Evolutionary conservation across 1,139 yeast species (phyloP).

Genomic region (Geotrichum cucujoidarum): DNA sequence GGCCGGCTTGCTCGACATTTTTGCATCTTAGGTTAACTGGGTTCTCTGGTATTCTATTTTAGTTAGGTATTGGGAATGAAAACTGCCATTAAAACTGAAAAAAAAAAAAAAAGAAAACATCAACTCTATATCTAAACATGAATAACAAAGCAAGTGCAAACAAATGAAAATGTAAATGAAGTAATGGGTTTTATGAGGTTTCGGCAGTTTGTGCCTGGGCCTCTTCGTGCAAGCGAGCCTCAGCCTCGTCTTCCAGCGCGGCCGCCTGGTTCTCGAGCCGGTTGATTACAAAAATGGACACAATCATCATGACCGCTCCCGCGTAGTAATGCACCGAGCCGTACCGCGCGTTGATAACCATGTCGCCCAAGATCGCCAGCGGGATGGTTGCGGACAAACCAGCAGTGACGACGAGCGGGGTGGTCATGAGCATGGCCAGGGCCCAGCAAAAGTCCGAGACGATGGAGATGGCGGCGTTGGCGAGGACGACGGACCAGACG

Average conservation of each 20-base stretch:
- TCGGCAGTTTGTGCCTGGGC: no score
- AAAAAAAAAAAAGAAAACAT: background rate
- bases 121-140: no score
- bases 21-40: background rate
- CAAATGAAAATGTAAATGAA: background rate
- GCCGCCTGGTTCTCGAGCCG: conserved; percentile 54
- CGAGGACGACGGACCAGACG: conserved; percentile 50
- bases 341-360: conserved; percentile 60
- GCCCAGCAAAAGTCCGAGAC: conserved; percentile 95
- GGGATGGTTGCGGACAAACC: conserved; percentile 93
- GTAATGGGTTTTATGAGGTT: background rate
- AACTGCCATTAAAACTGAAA: background rate
- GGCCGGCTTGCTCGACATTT: conserved; percentile 30
- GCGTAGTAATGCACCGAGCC: conserved; percentile 59
- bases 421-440: conserved; percentile 83
- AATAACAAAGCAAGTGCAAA: background rate
- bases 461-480: conserved; percentile 74
- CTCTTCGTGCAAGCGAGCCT: no score
- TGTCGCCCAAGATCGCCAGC: conserved; percentile 87
- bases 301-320: conserved; percentile 76
- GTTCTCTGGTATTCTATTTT: no score
- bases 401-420: conserved; percentile 91
- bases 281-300: conserved; percentile 80
- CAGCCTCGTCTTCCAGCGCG: conserved; percentile 35
- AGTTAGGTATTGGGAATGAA: background rate